Evolutionary conservation across 805 yeast species (phyloP).

Genomic region (Lipomyces yamadae): DNA sequence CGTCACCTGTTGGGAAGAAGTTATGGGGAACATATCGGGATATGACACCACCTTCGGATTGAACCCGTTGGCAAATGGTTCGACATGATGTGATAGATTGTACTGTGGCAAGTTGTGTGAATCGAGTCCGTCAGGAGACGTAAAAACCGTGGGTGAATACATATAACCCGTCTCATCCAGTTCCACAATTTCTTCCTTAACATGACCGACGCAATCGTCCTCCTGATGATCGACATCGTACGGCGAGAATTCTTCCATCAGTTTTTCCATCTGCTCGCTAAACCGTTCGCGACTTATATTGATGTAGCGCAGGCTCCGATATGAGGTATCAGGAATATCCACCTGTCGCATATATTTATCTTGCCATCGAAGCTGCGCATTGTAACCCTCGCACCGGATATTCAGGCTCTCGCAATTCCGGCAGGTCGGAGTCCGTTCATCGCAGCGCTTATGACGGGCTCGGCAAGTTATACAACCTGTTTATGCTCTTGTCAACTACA

Average conservation of each 20-base stretch:
- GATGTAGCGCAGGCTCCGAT: conserved; percentile 9
- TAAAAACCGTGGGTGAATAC: not conserved
- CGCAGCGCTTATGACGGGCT: conserved; percentile 63
- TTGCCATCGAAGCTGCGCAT: conserved; percentile 18
- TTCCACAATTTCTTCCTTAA: not conserved
- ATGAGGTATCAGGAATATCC: conserved; percentile 15
- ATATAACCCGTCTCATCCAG: not conserved
- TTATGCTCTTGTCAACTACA: not conserved
- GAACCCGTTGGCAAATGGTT: not conserved
- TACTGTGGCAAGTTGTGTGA: not conserved
- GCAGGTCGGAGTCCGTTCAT: conserved; percentile 67
- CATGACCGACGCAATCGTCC: not conserved
- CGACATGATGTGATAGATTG: not conserved
- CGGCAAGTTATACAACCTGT: conserved; percentile 54
- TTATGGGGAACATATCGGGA: not conserved
- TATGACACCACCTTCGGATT: not conserved
- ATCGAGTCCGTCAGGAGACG: not conserved
- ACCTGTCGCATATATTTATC: conserved; percentile 9
- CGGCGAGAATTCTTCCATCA: conserved; percentile 10
- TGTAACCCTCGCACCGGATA: conserved; percentile 58
- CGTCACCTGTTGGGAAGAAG: not conserved
- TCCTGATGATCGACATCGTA: conserved; percentile 11
- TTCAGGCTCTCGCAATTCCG: conserved; percentile 62
- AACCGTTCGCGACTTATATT: conserved; percentile 1
- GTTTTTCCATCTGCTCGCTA: conserved; percentile 4